These are phyloP conservation scores for Pseudozyma hubeiensis DNA, from an alignment of 1,284 basidiomycete species.

Conservation along the genomic window DNA sequence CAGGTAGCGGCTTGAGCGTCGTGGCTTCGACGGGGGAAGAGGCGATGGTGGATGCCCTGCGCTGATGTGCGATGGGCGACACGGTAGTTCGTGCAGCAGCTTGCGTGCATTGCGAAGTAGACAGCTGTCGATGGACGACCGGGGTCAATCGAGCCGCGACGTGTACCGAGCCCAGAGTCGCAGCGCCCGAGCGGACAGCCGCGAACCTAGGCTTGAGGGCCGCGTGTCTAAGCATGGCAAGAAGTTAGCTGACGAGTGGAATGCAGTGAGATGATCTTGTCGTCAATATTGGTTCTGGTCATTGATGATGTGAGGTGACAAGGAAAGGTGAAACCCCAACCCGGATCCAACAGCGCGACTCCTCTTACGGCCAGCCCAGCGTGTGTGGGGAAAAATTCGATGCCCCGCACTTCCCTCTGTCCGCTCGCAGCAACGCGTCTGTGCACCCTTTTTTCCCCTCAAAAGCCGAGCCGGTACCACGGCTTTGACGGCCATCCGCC, in stretches of 20 bases:
- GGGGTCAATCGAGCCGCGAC: conserved; percentile 3
- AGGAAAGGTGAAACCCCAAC: too few species aligned
- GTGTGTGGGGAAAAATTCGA: not conserved
- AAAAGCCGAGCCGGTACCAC: conserved; percentile 14
- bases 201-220: conserved; percentile 25
- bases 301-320: not conserved
- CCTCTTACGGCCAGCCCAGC: too few species aligned
- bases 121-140: conserved; percentile 9
- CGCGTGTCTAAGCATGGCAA: not conserved
- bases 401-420: conserved; percentile 1
- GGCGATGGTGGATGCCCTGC: conserved; percentile 13
- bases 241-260: too few species aligned
- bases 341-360: too few species aligned
- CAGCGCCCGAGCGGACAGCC: conserved; percentile 1
- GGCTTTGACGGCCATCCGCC: conserved; percentile 18
- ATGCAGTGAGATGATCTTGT: too few species aligned
- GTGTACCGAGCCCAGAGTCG: conserved; percentile 1
- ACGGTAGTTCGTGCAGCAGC: not conserved
- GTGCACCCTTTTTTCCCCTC: conserved; percentile 2
- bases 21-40: not conserved
- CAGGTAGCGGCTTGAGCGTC: conserved; percentile 40
- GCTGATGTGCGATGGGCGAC: too few species aligned
- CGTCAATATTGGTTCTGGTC: not conserved
- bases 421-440: conserved; percentile 2
- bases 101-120: conserved; percentile 1